Evolutionary conservation across 2,329 filamentous ascomycete genomes (phyloP).

Genomic region (Penicillium fuscoglaucum): DNA sequence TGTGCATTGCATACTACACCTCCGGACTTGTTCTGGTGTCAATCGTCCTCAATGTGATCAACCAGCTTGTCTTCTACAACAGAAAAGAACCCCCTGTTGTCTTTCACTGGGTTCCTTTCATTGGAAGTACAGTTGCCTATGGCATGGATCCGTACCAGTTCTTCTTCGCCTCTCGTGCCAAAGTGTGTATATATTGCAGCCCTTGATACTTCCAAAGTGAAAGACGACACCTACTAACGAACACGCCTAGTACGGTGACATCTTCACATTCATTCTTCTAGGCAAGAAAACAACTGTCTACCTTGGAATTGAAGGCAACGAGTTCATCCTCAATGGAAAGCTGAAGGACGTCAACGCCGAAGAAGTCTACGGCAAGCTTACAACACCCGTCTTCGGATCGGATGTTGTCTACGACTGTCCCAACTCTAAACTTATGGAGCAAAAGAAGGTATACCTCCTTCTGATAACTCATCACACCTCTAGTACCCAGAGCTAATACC

Average conservation of each 20-base stretch:
- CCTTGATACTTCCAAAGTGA: not conserved
- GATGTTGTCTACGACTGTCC: constrained; percentile 91
- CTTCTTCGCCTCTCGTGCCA: constrained; percentile 70
- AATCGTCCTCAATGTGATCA: constrained; percentile 73
- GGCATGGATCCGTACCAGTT: constrained; percentile 70
- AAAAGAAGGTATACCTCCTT: constrained; percentile 72
- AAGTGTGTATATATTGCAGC: constrained; percentile 54
- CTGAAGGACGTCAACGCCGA: constrained; percentile 86
- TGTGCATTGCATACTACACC: constrained; percentile 25
- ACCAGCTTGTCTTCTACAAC: constrained; percentile 74
- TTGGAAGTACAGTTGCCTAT: constrained; percentile 49
- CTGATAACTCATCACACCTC: too few relatives aligned
- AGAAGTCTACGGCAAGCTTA: constrained; percentile 80
- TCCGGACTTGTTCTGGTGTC: constrained; percentile 49
- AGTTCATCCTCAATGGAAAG: constrained; percentile 92
- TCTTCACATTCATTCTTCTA: constrained; percentile 86
- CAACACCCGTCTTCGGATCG: constrained; percentile 71
- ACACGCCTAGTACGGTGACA: constrained; percentile 70
- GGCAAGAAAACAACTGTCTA: constrained; percentile 87
- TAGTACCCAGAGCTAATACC: not conserved
- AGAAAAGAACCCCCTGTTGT: constrained; percentile 75
- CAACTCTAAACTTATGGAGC: constrained; percentile 90
- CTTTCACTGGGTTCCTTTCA: constrained; percentile 72
- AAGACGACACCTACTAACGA: constrained; percentile 16
- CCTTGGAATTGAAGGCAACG: constrained; percentile 78